phyloP scores from a whole-genome alignment of 306 rosid species.

The Astragalus glycyphyllos region DNA sequence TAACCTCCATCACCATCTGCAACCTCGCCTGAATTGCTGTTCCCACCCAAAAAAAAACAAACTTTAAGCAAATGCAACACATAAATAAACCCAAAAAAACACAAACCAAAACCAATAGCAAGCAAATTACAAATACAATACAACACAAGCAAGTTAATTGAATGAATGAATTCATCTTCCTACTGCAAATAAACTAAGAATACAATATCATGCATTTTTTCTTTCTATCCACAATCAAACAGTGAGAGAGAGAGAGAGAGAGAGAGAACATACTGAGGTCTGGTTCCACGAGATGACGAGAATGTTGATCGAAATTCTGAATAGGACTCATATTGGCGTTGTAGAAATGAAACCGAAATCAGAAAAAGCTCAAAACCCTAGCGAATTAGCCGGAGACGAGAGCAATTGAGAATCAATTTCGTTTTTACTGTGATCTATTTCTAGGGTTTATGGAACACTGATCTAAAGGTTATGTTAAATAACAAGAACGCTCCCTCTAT shows the following conservation, averaged over 20 bases:
- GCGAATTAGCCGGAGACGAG: not conserved
- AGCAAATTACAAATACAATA: not conserved
- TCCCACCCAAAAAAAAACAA: constrained; percentile 7
- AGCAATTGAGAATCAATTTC: not conserved
- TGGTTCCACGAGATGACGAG: constrained; percentile 77
- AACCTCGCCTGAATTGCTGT: constrained; percentile 79
- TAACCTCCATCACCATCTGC: constrained; percentile 96
- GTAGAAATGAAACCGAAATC: constrained; percentile 19
- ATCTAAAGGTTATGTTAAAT: not conserved
- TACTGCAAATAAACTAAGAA: not conserved
- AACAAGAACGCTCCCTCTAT: not conserved
- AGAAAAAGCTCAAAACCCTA: constrained; percentile 56
- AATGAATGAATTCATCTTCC: not conserved
- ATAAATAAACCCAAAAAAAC: constrained; percentile 15
- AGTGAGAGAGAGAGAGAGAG: constrained; percentile 2
- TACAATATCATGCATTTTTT: not conserved
- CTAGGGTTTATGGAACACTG: constrained; percentile 49
- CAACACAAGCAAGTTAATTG: not conserved
- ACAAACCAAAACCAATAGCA: not conserved
- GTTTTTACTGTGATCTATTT: constrained; percentile 31
- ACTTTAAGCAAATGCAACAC: not conserved
- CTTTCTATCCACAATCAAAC: constrained; percentile 24
- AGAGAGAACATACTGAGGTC: constrained; percentile 65
- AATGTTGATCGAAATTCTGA: constrained; percentile 93
- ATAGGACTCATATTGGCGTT: constrained; percentile 79